phyloP scores from a whole-genome alignment of 805 yeast genomes.

The Kodamaea nitidulidarum region DNA sequence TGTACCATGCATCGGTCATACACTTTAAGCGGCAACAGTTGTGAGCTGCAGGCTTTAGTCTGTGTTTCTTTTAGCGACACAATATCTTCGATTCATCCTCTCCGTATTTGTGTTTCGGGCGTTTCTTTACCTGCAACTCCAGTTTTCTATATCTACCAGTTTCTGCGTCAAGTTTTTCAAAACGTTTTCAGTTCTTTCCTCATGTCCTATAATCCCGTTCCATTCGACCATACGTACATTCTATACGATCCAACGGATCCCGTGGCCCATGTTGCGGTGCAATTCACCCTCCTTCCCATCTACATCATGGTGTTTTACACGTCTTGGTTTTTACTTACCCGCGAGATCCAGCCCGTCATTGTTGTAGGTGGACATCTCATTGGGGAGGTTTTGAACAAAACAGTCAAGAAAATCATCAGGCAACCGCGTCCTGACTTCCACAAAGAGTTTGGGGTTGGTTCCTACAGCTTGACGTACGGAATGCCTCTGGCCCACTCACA shows the following conservation, averaged over 20 bases:
- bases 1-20: too few relatives aligned
- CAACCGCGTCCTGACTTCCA: slow-evolving; percentile 73
- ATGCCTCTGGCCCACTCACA: slow-evolving; percentile 98
- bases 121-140: neutral
- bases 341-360: slow-evolving; percentile 83
- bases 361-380: slow-evolving; percentile 82
- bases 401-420: slow-evolving; percentile 58
- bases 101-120: neutral
- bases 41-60: too few relatives aligned
- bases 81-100: neutral
- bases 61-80: too few relatives aligned
- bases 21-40: too few relatives aligned
- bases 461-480: slow-evolving; percentile 65
- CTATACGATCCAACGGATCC: slow-evolving; percentile 66
- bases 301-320: slow-evolving; percentile 72
- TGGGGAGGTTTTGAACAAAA: slow-evolving; percentile 68
- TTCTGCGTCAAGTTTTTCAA: neutral
- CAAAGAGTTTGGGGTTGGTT: slow-evolving; percentile 42
- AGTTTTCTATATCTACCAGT: neutral
- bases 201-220: slow-evolving; percentile 33
- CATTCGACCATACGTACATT: slow-evolving; percentile 85
- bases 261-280: slow-evolving; percentile 59
- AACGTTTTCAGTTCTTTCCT: too few relatives aligned
- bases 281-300: slow-evolving; percentile 78
- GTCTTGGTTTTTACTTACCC: slow-evolving; percentile 74